Evolutionary conservation across 345 rosid species (phyloP), one percentile per base, ranked within the genome.

Genomic region (Lumnitzera littorea): DNA sequence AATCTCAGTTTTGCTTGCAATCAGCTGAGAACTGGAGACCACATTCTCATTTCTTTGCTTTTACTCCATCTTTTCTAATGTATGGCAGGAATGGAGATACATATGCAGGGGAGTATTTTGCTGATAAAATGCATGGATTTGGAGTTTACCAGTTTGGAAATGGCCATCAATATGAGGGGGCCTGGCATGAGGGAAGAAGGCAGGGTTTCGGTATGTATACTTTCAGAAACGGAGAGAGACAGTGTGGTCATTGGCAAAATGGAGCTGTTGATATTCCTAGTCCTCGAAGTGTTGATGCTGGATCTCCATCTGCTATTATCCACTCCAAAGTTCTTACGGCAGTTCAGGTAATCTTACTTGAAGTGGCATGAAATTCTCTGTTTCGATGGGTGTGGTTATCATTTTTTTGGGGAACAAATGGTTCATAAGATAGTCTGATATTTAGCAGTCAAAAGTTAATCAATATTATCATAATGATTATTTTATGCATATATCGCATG

Each of bases 131-230:
- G 89, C 90, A 86, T 46, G 96, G 92, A 50, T 88, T 85, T 66
- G 92, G 91, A 62, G 81, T 85, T 27, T 88, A 88, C 70, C 84
- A 77, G 47, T 88, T 85, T 75, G 88, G 80, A 29, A 88, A 89
- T 24, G 91, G 92, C 53, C 92, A 86, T 66, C 74, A 71, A 53
- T 89, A 86, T 54, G 92, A 89, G 68, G 92, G 92, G 67, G 90
- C 96, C 24, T 89, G 96, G 92, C 96, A 88, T 67, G 96, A 88
- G 68, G 92, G 96, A 53, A 86, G 79, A 73, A 86, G 91, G 81
- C 90, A 89, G 75, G 96, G 96, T 46, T 79, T 82, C 50, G 96
- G 96, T 58, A 76, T 81, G 79, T 89, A 89, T 72, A 80, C 84
- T 50, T 88, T 85, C 69, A 77, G 84, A 58, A 86, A 72, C 55